Evolutionary conservation across 805 yeast genomes (phyloP), one percentile per base, ranked within the genome.

Genomic region (Yamadazyma scolyti): DNA sequence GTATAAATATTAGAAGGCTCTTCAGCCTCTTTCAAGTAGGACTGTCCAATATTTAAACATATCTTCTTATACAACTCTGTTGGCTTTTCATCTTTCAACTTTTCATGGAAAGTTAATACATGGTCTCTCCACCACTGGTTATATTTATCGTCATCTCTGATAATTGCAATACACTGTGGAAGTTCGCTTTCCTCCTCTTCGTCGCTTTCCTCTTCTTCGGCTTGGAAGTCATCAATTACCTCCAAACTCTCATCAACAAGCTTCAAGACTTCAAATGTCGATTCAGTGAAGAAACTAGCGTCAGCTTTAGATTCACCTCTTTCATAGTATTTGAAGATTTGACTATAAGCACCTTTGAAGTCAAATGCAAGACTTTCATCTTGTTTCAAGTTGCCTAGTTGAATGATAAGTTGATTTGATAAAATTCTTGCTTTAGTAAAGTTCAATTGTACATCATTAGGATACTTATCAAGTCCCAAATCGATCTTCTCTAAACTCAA

Each of bases 401-500:
- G 73, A 34, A 79, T 54, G 18, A 84, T 82, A 24, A 82, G 71
- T 48, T 78, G 65, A 42, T 69, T 75, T 16, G 81, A 55, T 11
- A 75, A 46, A 6, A 82, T 68, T 43, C 74, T 71, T 21, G 81
- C 62, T 36, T 71, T 69, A 4, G 82, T 73, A 34, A 82, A 68
- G 15, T 59, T 50, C 36, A 81, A 54, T 9, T 71, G 63, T 6
- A 59, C 44, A 6, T 75, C 65, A 1, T 71, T 63, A 1, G 77
- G 69, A 39, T 60, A 68, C 27, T 59, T 52, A 8, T 65, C 72
- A 25, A 76, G 56, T 0, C 95, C 95, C 9, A 62, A 45, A 5
- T 69, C 71, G 16, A 76, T 63, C 42, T 95, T 71, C 37, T 86
- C 96, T 14, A 82, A 38, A 4, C 95, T 82, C 31, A 85, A 77